Evolutionary conservation across 257 asterid species (phyloP).

Genomic region (Fraxinus pennsylvanica): DNA sequence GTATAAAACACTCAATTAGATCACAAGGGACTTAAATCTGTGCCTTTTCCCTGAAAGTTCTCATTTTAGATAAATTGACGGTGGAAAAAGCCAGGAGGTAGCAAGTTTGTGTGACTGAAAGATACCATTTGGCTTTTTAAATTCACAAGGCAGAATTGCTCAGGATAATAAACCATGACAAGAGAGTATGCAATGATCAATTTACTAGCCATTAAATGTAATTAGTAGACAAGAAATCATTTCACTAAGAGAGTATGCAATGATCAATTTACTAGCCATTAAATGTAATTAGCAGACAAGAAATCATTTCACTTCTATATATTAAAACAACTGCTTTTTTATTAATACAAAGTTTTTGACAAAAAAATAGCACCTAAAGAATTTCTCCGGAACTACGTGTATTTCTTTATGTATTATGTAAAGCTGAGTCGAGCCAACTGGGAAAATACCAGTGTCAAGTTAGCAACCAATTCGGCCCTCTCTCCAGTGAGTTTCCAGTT

Average conservation of each 20-base stretch:
- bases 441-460: background rate
- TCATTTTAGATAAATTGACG: too few species aligned
- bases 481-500: slow-evolving; percentile 1
- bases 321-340: background rate
- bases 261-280: too few species aligned
- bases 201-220: too few species aligned
- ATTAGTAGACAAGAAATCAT: background rate
- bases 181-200: too few species aligned
- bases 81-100: background rate
- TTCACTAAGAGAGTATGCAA: background rate
- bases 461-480: background rate
- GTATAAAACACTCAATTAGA: too few species aligned
- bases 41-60: too few species aligned
- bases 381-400: background rate
- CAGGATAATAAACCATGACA: too few species aligned
- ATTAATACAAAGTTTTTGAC: too few species aligned
- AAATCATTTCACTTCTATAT: background rate
- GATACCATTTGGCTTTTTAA: background rate
- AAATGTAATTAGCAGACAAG: background rate
- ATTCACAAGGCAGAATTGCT: background rate
- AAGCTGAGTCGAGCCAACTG: slow-evolving; percentile 15
- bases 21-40: too few species aligned
- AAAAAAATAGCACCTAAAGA: background rate
- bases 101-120: background rate
- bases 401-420: slow-evolving; percentile 36